These are phyloP conservation scores for Phanerodontia chrysosporium DNA, from an alignment of 768 basidiomycete genomes.

Conservation along the genomic window DNA sequence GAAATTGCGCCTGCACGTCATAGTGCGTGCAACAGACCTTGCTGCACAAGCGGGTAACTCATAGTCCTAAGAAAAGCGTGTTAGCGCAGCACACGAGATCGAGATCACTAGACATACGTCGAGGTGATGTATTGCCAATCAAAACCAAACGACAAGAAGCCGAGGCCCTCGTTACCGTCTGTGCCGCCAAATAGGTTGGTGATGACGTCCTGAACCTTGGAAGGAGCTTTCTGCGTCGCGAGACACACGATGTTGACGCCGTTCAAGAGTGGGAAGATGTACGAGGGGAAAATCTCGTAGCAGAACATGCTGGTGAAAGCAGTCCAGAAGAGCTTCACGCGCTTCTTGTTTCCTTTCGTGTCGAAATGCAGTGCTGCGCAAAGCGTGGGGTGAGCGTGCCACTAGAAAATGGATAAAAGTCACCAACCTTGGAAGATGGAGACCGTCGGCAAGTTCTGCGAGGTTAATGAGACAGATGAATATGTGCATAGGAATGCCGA, in stretches of 20 bases:
- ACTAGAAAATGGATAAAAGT: not conserved
- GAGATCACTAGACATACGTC: conserved; percentile 12
- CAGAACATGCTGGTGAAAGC: conserved; percentile 49
- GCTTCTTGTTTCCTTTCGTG: conserved; percentile 40
- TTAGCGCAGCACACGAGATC: not conserved
- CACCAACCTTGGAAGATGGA: conserved; percentile 51
- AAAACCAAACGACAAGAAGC: conserved; percentile 55
- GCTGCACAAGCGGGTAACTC: conserved; percentile 52
- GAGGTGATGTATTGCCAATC: conserved; percentile 69
- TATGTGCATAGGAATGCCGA: not conserved
- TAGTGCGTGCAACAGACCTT: conserved; percentile 33
- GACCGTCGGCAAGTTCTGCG: conserved; percentile 52
- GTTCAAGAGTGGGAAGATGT: conserved; percentile 61
- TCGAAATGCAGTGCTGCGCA: conserved; percentile 48
- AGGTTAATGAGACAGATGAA: not conserved
- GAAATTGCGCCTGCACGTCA: not conserved
- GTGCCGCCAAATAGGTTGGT: conserved; percentile 67
- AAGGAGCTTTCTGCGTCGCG: conserved; percentile 44
- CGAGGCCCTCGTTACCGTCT: conserved; percentile 64
- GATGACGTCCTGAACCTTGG: conserved; percentile 42
- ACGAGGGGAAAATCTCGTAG: conserved; percentile 50
- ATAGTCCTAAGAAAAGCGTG: conserved; percentile 27
- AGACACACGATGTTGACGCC: conserved; percentile 59
- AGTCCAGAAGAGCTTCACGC: conserved; percentile 48
- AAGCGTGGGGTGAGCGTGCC: conserved; percentile 23